Percentiles rank a stretch among this genome's conserved stretches.
phyloP scores from a whole-genome alignment of 2,329 filamentous ascomycete genomes.

The Verticillium klebahnii region DNA sequence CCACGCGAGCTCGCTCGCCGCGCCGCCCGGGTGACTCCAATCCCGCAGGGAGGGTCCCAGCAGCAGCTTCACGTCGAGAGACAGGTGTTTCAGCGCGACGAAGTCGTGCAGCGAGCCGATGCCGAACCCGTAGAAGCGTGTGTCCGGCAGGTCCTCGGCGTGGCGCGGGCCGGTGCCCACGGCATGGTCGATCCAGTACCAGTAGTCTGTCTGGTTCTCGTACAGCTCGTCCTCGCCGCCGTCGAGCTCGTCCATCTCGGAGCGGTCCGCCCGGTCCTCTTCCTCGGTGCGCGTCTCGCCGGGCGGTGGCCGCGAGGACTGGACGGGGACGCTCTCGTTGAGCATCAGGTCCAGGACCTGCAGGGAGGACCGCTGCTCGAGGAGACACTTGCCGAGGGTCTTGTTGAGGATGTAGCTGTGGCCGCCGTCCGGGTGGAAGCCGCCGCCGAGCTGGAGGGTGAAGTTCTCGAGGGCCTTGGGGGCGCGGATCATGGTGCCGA shows the following conservation, averaged over 20 bases:
- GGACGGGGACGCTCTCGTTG: background rate
- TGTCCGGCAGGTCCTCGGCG: background rate
- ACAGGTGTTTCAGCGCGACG: constrained; percentile 5
- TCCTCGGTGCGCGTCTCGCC: background rate
- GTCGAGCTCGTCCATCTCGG: constrained; percentile 22
- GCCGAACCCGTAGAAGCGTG: constrained; percentile 1
- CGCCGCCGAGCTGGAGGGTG: constrained; percentile 2
- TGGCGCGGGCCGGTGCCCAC: background rate
- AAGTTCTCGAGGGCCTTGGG: constrained; percentile 7
- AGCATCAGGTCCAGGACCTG: constrained; percentile 8
- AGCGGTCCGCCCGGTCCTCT: constrained; percentile 21
- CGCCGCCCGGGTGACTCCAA: background rate
- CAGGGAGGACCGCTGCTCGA: constrained; percentile 5
- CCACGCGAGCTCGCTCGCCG: background rate
- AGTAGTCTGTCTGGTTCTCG: background rate
- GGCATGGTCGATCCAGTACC: background rate
- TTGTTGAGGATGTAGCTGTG: background rate
- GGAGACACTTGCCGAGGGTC: constrained; percentile 7
- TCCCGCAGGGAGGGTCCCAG: background rate
- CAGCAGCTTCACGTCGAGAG: background rate
- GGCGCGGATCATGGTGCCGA: constrained; percentile 9
- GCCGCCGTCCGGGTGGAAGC: background rate
- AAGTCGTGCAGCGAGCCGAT: constrained; percentile 9
- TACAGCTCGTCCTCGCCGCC: background rate
- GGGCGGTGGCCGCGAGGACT: background rate